Evolutionary conservation across 1,284 basidiomycete species (phyloP).

Genomic region (Ceratobasidium papillatum): DNA sequence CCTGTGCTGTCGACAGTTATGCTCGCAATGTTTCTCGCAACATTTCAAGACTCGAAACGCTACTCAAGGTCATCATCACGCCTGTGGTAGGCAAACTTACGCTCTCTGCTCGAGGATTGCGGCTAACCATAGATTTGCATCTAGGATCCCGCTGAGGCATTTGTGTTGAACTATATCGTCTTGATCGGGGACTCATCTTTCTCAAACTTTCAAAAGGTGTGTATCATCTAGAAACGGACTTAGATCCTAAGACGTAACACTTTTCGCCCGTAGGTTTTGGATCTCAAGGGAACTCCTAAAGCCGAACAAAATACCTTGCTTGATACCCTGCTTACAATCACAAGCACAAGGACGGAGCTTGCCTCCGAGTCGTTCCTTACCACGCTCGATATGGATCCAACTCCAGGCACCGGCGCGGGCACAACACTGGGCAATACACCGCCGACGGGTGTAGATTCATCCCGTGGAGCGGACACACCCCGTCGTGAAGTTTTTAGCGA

Average conservation of each 20-base stretch:
- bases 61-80: constrained; percentile 93
- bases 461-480: constrained; percentile 24
- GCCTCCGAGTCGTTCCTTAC: constrained; percentile 90
- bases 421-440: constrained; percentile 57
- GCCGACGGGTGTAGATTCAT: constrained; percentile 65
- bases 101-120: neutral
- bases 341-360: constrained; percentile 86
- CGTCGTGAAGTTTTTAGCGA: constrained; percentile 82
- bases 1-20: constrained; percentile 62
- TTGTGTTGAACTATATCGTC: constrained; percentile 92
- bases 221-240: constrained; percentile 41
- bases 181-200: constrained; percentile 92
- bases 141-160: constrained; percentile 89
- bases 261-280: constrained; percentile 75
- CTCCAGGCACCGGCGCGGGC: constrained; percentile 55
- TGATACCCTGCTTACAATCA: constrained; percentile 90
- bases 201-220: constrained; percentile 96
- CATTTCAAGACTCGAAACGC: constrained; percentile 82
- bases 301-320: constrained; percentile 87
- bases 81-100: constrained; percentile 70
- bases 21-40: constrained; percentile 81
- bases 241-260: neutral
- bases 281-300: constrained; percentile 92
- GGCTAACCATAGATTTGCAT: neutral
- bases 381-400: constrained; percentile 92